These are phyloP conservation scores for Mycena chlorophos DNA, from an alignment of 768 basidiomycete species.

Conservation along the genomic window DNA sequence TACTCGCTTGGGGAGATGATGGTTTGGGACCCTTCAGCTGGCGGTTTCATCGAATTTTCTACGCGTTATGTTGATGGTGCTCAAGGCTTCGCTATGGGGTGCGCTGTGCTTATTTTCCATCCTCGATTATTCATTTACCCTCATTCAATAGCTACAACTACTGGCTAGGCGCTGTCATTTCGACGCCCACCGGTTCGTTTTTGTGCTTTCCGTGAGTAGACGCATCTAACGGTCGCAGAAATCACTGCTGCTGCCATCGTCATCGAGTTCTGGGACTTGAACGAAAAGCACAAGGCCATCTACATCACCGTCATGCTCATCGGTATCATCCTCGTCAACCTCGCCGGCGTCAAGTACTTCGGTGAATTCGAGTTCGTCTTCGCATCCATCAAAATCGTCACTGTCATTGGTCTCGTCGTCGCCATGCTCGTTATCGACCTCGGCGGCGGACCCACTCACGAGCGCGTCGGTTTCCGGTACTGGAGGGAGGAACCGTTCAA, in stretches of 20 bases:
- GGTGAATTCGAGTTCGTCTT: conserved; percentile 37
- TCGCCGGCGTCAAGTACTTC: conserved; percentile 27
- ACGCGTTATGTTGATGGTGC: conserved; percentile 34
- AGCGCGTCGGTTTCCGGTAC: conserved; percentile 41
- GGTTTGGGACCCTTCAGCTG: conserved; percentile 23
- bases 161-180: conserved; percentile 27
- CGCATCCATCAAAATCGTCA: conserved; percentile 46
- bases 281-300: conserved; percentile 30
- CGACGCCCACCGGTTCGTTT: conserved; percentile 34
- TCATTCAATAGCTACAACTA: no score
- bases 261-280: conserved; percentile 39
- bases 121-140: no score
- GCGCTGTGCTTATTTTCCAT: conserved; percentile 15
- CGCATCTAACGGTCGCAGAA: no score
- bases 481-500: conserved; percentile 35
- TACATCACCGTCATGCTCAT: conserved; percentile 34
- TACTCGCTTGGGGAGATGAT: conserved; percentile 27
- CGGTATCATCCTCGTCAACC: conserved; percentile 31
- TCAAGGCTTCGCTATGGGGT: conserved; percentile 36
- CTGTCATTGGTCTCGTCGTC: conserved; percentile 42
- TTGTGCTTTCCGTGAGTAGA: no score
- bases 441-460: conserved; percentile 47
- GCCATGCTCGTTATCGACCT: conserved; percentile 51
- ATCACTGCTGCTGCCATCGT: conserved; percentile 38
- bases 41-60: conserved; percentile 24